Evolutionary conservation across 1,139 yeast genomes (phyloP), one percentile per base, ranked within the genome.

Genomic region (Yamadazyma conglobata): DNA sequence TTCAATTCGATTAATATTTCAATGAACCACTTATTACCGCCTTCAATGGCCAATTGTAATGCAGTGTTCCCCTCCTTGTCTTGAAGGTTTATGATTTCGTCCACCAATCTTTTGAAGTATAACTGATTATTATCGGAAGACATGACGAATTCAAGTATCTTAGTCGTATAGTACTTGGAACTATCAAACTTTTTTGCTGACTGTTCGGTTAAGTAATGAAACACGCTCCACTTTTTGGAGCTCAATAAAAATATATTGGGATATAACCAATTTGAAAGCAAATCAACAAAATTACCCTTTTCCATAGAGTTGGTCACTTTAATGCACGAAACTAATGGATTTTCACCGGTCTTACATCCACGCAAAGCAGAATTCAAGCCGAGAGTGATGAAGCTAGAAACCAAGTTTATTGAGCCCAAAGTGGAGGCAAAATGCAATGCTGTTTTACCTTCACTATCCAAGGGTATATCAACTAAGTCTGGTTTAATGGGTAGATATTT

Each of bases 51-150:
- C 37, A 88, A 76, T 53, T 89, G 95, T 36, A 91, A 64, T 33
- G 91, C 79, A 0, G 95, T 87, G 50, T 89, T 95, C 23, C 97
- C 98, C 44, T 81, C 80, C 30, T 77, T 68, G 52, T 89, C 97
- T 43, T 80, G 83, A 3, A 79, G 72, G 51, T 89, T 86, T 16
- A 88, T 77, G 32, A 88, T 70, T 26, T 77, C 77, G 10, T 64
- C 59, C 54, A 82, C 73, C 40, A 87, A 77, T 44, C 77, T 70
- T n/a, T 74, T 68, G 31, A 89, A 64, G 18, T 71, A 64, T 28
- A 72, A 61, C 27, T 76, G 65, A 38, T 64, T 63, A 19, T 40
- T 34, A n/a, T 39, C 37, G 2, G 32, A 22, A 3, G 40, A 35
- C 10, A 85, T 86, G 13, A 89, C 73, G 84, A 91, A 88, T 43